These are phyloP conservation scores for Coemansia erecta DNA, from an alignment of 192 early-diverging fungal genomes.

Conservation along the genomic window DNA sequence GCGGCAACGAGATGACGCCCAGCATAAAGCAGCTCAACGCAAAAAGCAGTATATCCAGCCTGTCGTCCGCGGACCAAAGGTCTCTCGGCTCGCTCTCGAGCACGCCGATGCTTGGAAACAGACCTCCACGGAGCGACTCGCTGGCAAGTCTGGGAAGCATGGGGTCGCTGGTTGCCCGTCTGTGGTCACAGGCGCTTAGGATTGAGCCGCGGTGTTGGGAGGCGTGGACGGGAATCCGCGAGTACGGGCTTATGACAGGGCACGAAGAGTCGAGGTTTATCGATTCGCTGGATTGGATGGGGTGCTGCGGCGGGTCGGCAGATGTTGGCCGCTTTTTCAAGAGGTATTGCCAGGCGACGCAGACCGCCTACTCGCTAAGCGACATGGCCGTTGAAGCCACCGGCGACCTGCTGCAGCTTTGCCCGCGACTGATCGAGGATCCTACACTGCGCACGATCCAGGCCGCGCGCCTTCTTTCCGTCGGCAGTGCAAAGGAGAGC, in stretches of 20 bases:
- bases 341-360: slow-evolving; percentile 45
- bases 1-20: slow-evolving; percentile 35
- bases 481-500: slow-evolving; percentile 26
- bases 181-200: slow-evolving; percentile 31
- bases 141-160: slow-evolving; percentile 16
- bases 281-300: slow-evolving; percentile 27
- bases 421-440: slow-evolving; percentile 22
- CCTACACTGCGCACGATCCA: slow-evolving; percentile 46
- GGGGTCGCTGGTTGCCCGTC: slow-evolving; percentile 27
- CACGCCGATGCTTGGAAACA: neutral
- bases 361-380: slow-evolving; percentile 27
- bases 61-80: neutral
- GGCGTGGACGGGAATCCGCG: slow-evolving; percentile 50
- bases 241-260: slow-evolving; percentile 39
- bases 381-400: slow-evolving; percentile 22
- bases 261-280: slow-evolving; percentile 33
- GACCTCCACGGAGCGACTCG: too few species aligned
- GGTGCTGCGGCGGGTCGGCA: slow-evolving; percentile 23
- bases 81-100: neutral
- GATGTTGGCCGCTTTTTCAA: slow-evolving; percentile 32
- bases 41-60: neutral
- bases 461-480: slow-evolving; percentile 39
- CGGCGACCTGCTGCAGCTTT: slow-evolving; percentile 11
- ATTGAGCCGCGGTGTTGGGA: slow-evolving; percentile 53
- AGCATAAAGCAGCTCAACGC: slow-evolving; percentile 31